These are phyloP conservation scores for Withania somnifera DNA, from an alignment of 305 asterid species.

Conservation along the genomic window DNA sequence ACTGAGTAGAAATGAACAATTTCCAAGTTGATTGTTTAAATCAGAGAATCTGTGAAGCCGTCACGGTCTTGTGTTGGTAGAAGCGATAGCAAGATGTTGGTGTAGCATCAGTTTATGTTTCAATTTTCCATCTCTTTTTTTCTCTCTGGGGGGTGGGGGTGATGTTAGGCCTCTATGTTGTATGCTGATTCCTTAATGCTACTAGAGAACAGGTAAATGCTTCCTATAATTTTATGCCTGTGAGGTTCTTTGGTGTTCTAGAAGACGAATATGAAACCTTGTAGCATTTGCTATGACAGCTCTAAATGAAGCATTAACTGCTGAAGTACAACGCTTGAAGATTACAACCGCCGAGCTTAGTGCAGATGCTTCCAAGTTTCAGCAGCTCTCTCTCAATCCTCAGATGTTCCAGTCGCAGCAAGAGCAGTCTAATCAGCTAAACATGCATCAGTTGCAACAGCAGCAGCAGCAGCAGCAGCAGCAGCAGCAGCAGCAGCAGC, in stretches of 20 bases:
- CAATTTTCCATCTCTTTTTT: neutral
- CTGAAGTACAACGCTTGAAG: conserved; percentile 82
- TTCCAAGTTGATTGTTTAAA: neutral
- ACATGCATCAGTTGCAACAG: conserved; percentile 47
- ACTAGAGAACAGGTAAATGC: neutral
- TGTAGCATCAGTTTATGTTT: neutral
- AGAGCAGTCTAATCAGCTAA: conserved; percentile 40
- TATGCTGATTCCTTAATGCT: neutral
- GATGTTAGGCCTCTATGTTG: neutral
- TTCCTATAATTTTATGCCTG: neutral
- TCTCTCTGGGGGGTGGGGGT: neutral
- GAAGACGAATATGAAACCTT: neutral
- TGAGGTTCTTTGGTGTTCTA: neutral
- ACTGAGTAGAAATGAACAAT: neutral
- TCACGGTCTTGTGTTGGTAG: neutral
- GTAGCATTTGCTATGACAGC: conserved; percentile 31
- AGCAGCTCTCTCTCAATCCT: conserved; percentile 64
- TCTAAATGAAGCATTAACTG: conserved; percentile 64
- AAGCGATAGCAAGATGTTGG: neutral
- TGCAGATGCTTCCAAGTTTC: conserved; percentile 57
- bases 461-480: conserved; percentile 32
- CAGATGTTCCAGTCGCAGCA: conserved; percentile 59
- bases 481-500: conserved; percentile 13
- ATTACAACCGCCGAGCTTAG: conserved; percentile 45
- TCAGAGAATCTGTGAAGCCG: neutral